phyloP scores from a whole-genome alignment of 2,329 filamentous ascomycete genomes.

The Aspergillus proliferans region DNA sequence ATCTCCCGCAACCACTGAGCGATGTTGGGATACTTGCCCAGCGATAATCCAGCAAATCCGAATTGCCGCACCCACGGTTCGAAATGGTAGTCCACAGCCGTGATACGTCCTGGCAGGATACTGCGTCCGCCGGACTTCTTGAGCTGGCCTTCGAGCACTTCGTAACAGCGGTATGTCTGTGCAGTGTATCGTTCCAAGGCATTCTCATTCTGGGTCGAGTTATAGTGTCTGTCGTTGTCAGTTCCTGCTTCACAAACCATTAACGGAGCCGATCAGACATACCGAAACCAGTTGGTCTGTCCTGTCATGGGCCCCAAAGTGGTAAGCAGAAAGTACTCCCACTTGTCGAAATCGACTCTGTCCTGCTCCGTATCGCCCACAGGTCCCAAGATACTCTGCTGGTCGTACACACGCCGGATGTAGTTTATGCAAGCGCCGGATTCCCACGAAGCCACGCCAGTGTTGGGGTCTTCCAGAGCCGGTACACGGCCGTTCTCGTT shows the following conservation, averaged over 20 bases:
- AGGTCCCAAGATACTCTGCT: conserved; percentile 33
- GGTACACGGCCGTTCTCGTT: conserved; percentile 42
- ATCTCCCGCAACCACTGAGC: conserved; percentile 35
- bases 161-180: conserved; percentile 38
- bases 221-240: not conserved
- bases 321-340: conserved; percentile 40
- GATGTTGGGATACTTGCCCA: conserved; percentile 37
- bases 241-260: not conserved
- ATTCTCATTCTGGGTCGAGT: conserved; percentile 36
- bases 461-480: conserved; percentile 35
- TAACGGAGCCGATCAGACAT: not conserved
- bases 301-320: conserved; percentile 40
- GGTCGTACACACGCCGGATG: conserved; percentile 37
- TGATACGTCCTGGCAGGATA: conserved; percentile 31
- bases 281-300: conserved; percentile 37
- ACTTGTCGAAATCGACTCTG: conserved; percentile 41
- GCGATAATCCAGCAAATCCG: conserved; percentile 32
- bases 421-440: conserved; percentile 37
- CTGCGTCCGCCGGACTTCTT: conserved; percentile 32
- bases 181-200: conserved; percentile 35
- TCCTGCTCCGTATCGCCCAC: conserved; percentile 28
- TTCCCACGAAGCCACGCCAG: conserved; percentile 34
- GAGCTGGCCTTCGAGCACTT: conserved; percentile 38
- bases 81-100: conserved; percentile 39
- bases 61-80: conserved; percentile 26